Evolutionary conservation across 2,329 filamentous ascomycete species (phyloP), one percentile per base, ranked within the genome.

Genomic region (Xylariomycetidae sp.): DNA sequence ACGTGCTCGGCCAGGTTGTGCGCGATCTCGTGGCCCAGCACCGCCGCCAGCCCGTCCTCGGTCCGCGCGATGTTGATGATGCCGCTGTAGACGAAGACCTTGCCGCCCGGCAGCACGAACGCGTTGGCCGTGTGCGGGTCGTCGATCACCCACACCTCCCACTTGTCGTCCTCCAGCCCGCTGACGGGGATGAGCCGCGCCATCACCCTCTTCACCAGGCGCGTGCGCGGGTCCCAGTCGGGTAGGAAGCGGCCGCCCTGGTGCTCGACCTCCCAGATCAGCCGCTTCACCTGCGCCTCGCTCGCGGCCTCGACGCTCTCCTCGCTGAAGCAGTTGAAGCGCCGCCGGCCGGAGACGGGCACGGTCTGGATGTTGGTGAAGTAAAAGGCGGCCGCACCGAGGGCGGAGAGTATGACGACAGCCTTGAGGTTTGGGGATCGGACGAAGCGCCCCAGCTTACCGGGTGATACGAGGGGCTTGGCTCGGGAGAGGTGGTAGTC

Each of bases 1-100:
- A 72, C 63, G 52, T 88, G 83, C 36, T 76, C 72, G 0, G 82
- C 82, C 12, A 85, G 70, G 42, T 82, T 84, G 54, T 90, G 85
- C 13, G 84, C 82, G 40, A 89, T 85, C 63, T 89, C 85, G 58
- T 89, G 85, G 11, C 83, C 82, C 11, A 90, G 66, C 3, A 90
- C 82, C 2, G 85, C 77, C 4, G 85, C 85, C 16, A 90, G 66
- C 3, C 78, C 80, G 52, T 82, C 74, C 36, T 88, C 82, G 48
- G 67, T 78, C 33, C 69, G 54, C 38, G 81, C 82, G 15, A 87
- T 63, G n/a, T 72, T 69, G 34, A 89, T 58, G 19, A 90, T 78
- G 23, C 85, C 85, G 42, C 77, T 82, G 52, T 79, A 83, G 2
- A 90, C 84, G 53, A 89, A 89, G 1, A 90, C 84, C 49, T 88